Evolutionary conservation across 208 protist genomes (phyloP).

Genomic region (Crithidia brevicula): DNA sequence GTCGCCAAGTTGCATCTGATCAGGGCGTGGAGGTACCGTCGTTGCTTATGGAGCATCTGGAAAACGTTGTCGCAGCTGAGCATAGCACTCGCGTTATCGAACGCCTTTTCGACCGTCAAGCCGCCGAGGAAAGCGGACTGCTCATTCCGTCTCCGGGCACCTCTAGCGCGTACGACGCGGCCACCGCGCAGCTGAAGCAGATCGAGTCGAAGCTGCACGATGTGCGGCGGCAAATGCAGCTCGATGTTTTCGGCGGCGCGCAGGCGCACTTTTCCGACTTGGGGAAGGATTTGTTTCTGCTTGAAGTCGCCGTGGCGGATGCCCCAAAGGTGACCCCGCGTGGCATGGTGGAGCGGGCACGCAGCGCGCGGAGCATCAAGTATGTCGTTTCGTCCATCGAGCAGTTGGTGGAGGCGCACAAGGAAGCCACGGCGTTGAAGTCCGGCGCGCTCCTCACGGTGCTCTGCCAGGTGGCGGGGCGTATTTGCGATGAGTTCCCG

Average conservation of each 20-base stretch:
- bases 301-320: slow-evolving; percentile 69
- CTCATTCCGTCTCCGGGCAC: slow-evolving; percentile 74
- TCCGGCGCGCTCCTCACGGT: slow-evolving; percentile 65
- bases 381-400: slow-evolving; percentile 61
- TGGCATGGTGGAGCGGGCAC: slow-evolving; percentile 71
- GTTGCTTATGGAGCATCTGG: slow-evolving; percentile 67
- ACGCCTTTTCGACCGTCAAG: slow-evolving; percentile 63
- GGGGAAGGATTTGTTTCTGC: slow-evolving; percentile 86
- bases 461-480: slow-evolving; percentile 60
- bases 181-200: slow-evolving; percentile 33
- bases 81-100: slow-evolving; percentile 55
- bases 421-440: slow-evolving; percentile 59
- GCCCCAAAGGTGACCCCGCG: slow-evolving; percentile 50
- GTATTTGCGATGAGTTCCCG: slow-evolving; percentile 75
- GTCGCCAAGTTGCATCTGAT: slow-evolving; percentile 12
- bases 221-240: slow-evolving; percentile 36
- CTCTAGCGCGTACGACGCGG: slow-evolving; percentile 62
- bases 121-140: slow-evolving; percentile 48
- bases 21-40: slow-evolving; percentile 31
- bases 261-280: slow-evolving; percentile 65
- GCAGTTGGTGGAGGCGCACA: slow-evolving; percentile 56
- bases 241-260: slow-evolving; percentile 60
- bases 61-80: slow-evolving; percentile 36
- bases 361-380: slow-evolving; percentile 73
- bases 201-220: slow-evolving; percentile 69